Evolutionary conservation across 345 rosid genomes (phyloP).

Genomic region (Gossypium ekmanianum): DNA sequence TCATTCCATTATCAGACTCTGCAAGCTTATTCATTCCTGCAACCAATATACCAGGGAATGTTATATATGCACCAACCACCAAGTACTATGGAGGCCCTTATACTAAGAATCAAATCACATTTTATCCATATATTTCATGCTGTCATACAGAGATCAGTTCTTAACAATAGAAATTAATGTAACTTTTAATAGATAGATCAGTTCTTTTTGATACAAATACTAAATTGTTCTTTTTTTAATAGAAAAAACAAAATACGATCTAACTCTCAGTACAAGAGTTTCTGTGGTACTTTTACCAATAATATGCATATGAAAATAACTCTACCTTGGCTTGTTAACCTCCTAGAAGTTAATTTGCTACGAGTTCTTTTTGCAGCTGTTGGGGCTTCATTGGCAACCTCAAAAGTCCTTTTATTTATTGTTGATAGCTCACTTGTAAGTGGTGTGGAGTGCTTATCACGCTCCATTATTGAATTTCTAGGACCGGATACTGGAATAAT

Average conservation of each 20-base stretch:
- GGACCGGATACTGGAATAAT: constrained; percentile 34
- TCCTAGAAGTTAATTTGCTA: constrained; percentile 25
- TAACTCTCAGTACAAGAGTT: too few relatives aligned
- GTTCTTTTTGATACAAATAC: too few relatives aligned
- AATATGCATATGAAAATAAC: neutral
- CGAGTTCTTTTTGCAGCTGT: constrained; percentile 46
- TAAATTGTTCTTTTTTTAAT: too few relatives aligned
- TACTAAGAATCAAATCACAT: too few relatives aligned
- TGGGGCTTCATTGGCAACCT: constrained; percentile 30
- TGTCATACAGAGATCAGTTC: too few relatives aligned
- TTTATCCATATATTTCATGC: too few relatives aligned
- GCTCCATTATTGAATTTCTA: constrained; percentile 25
- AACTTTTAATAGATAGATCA: too few relatives aligned
- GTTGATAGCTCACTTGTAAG: constrained; percentile 28
- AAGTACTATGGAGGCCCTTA: too few relatives aligned
- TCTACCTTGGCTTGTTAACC: constrained; percentile 39
- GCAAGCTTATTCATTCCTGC: constrained; percentile 16
- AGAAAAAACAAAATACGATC: too few relatives aligned
- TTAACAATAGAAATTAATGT: too few relatives aligned
- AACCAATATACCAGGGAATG: neutral
- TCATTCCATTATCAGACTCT: constrained; percentile 18
- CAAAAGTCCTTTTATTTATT: constrained; percentile 47
- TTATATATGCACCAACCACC: neutral
- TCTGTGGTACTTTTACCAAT: too few relatives aligned
- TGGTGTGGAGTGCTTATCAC: constrained; percentile 27